These are phyloP conservation scores for Capronia coronata DNA, from an alignment of 2,329 filamentous ascomycete genomes.

Conservation along the genomic window DNA sequence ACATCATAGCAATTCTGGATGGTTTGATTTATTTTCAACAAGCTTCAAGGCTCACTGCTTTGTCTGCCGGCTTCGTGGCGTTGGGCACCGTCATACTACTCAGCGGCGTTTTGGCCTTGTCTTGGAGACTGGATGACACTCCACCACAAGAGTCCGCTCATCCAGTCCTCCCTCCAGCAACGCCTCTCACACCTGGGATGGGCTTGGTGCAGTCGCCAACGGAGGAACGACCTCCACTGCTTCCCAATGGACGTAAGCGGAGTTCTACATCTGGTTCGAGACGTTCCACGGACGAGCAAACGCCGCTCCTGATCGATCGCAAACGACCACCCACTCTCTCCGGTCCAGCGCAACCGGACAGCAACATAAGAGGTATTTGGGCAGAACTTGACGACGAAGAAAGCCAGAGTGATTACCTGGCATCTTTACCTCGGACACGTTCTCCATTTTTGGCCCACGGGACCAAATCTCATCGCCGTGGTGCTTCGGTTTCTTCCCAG, in stretches of 20 bases:
- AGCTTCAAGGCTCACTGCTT: slow-evolving; percentile 65
- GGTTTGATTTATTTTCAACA: slow-evolving; percentile 96
- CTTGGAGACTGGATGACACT: slow-evolving; percentile 80
- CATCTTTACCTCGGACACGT: slow-evolving; percentile 28
- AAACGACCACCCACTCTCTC: slow-evolving; percentile 29
- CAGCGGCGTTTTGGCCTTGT: slow-evolving; percentile 80
- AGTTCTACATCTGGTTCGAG: slow-evolving; percentile 23
- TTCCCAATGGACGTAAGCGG: slow-evolving; percentile 30
- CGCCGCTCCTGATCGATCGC: slow-evolving; percentile 26
- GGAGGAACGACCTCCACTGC: slow-evolving; percentile 37
- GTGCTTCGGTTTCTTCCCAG: slow-evolving; percentile 22
- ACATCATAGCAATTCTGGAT: slow-evolving; percentile 96
- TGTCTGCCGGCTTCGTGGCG: slow-evolving; percentile 67
- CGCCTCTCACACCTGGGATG: slow-evolving; percentile 71
- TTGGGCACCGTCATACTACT: slow-evolving; percentile 81
- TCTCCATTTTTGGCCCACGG: slow-evolving; percentile 23
- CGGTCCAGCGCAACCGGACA: slow-evolving; percentile 39
- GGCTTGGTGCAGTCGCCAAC: slow-evolving; percentile 56
- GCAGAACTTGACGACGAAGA: slow-evolving; percentile 75
- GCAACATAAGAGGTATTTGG: slow-evolving; percentile 68
- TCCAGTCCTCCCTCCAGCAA: slow-evolving; percentile 49
- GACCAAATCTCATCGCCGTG: slow-evolving; percentile 13
- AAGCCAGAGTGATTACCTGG: slow-evolving; percentile 35
- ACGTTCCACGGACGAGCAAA: slow-evolving; percentile 31
- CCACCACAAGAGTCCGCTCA: slow-evolving; percentile 34